These are phyloP conservation scores for Mollisiaceae sp. DNA, from an alignment of 2,329 filamentous ascomycete species.

Conservation along the genomic window DNA sequence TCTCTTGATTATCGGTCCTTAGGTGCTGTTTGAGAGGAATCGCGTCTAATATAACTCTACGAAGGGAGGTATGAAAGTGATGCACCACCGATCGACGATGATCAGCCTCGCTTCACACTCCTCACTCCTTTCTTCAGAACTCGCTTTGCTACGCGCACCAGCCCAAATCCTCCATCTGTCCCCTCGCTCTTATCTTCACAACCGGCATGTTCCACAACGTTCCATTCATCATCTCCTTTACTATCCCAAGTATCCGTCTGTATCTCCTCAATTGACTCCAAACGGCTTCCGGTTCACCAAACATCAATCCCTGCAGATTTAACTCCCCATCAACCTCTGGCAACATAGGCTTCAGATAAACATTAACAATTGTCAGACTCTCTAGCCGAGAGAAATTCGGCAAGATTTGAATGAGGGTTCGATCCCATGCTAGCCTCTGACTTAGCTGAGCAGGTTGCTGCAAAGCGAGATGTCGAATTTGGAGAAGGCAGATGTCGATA, in stretches of 20 bases:
- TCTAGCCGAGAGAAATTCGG: not conserved
- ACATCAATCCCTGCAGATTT: not conserved
- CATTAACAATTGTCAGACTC: not conserved
- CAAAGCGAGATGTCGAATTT: not conserved
- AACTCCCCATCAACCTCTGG: not conserved
- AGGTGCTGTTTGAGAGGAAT: not conserved
- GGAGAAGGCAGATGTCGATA: not conserved
- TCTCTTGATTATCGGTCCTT: not conserved
- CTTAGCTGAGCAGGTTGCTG: not conserved
- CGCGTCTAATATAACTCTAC: not conserved
- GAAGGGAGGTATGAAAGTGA: not conserved
- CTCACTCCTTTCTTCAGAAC: not conserved
- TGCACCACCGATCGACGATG: not conserved
- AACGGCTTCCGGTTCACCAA: not conserved
- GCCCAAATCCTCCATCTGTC: not conserved
- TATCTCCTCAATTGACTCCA: not conserved
- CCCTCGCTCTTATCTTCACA: not conserved
- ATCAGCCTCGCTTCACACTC: not conserved
- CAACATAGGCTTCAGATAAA: not conserved
- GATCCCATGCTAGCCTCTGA: not conserved
- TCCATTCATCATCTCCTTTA: not conserved
- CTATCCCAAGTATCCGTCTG: not conserved
- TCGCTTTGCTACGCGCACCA: not conserved
- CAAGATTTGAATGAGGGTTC: not conserved
- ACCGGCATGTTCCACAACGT: not conserved